These are phyloP conservation scores for Alternaria consortialis DNA, from an alignment of 2,329 filamentous ascomycete genomes.

Conservation along the genomic window DNA sequence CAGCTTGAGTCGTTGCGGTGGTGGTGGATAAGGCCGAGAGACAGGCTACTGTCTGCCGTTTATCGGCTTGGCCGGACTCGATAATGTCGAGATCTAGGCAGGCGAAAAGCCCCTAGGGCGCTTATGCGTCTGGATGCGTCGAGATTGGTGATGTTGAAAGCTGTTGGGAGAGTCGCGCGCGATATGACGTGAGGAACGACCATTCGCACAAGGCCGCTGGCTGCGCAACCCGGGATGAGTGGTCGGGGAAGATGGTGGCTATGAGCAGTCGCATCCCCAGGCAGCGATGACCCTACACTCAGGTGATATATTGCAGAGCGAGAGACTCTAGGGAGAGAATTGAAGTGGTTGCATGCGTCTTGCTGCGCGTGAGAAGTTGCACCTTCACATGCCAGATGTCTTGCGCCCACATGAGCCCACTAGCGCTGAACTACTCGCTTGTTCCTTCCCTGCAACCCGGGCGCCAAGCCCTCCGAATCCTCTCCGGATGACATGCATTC, in stretches of 20 bases:
- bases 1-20: slow-evolving; percentile 23
- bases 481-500: slow-evolving; percentile 1
- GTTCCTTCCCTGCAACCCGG: slow-evolving; percentile 8
- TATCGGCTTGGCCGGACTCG: neutral
- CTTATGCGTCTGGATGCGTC: neutral
- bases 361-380: slow-evolving; percentile 9
- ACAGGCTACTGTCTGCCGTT: neutral
- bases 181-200: slow-evolving; percentile 22
- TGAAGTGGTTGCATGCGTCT: slow-evolving; percentile 1
- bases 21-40: neutral
- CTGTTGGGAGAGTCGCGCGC: slow-evolving; percentile 23
- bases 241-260: slow-evolving; percentile 14
- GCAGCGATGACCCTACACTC: slow-evolving; percentile 12
- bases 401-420: slow-evolving; percentile 5
- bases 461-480: neutral
- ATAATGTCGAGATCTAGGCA: neutral
- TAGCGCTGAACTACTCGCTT: slow-evolving; percentile 11
- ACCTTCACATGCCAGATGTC: slow-evolving; percentile 12
- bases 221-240: slow-evolving; percentile 4
- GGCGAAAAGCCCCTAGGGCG: neutral
- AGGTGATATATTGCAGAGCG: neutral
- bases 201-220: slow-evolving; percentile 11
- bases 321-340: neutral
- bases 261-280: slow-evolving; percentile 25
- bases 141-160: slow-evolving; percentile 17